Evolutionary conservation across 139 green algal genomes (phyloP).

Genomic region (Tetradesmus obliquus): DNA sequence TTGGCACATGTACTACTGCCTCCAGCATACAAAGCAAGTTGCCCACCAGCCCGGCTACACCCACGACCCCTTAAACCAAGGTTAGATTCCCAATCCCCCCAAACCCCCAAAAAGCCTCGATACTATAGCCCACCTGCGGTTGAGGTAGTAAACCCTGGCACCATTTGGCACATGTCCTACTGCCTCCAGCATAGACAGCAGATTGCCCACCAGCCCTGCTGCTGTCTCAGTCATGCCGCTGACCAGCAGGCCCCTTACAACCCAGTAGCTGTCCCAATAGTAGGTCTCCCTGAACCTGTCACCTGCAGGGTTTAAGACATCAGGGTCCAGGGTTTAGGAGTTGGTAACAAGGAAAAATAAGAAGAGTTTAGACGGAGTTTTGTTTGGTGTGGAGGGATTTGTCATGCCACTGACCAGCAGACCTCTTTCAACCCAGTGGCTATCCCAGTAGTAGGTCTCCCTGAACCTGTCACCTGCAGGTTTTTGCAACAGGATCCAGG

Average conservation of each 20-base stretch:
- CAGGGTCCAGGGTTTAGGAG: not conserved
- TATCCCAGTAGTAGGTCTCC: constrained; percentile 87
- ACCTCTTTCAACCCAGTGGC: too few relatives aligned
- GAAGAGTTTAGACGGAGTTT: too few relatives aligned
- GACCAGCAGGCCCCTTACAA: constrained; percentile 85
- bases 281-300: constrained; percentile 90
- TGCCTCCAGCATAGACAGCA: constrained; percentile 71
- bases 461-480: constrained; percentile 80
- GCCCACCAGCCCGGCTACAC: not conserved
- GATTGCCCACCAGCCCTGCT: constrained; percentile 72
- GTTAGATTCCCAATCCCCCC: too few relatives aligned
- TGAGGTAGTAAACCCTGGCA: constrained; percentile 91
- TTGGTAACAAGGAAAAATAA: too few relatives aligned
- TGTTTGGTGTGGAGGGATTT: too few relatives aligned
- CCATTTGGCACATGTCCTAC: constrained; percentile 94
- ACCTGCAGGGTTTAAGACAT: constrained; percentile 26
- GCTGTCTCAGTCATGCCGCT: constrained; percentile 76
- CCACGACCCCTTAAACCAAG: too few relatives aligned
- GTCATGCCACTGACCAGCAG: too few relatives aligned
- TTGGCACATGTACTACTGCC: not conserved
- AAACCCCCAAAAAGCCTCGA: not conserved
- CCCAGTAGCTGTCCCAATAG: constrained; percentile 94
- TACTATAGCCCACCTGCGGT: constrained; percentile 69
- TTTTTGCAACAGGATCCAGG: not conserved
- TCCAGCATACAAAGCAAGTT: not conserved